phyloP scores from a whole-genome alignment of 2,329 filamentous ascomycete species.

The Sclerotinia minor region DNA sequence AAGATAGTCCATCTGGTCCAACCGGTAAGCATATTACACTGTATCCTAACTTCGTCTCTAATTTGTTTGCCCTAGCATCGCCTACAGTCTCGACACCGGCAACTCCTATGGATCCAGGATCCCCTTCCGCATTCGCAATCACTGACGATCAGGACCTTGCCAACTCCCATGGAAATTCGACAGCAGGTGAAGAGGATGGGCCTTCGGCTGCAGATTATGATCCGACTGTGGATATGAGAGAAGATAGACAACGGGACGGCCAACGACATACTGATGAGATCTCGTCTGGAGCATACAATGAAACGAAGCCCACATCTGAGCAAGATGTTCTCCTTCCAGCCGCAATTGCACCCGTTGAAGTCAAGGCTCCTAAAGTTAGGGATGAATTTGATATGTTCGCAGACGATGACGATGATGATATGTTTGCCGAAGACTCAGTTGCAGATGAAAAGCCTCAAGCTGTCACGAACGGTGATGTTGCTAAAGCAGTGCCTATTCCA shows the following conservation, averaged over 20 bases:
- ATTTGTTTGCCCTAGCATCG: slow-evolving; percentile 34
- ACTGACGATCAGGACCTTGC: slow-evolving; percentile 67
- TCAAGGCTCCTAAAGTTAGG: slow-evolving; percentile 47
- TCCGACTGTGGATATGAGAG: slow-evolving; percentile 82
- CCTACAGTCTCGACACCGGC: slow-evolving; percentile 42
- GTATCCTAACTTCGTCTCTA: slow-evolving; percentile 21
- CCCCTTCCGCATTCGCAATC: slow-evolving; percentile 55
- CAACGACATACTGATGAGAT: slow-evolving; percentile 60
- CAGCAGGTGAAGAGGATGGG: slow-evolving; percentile 57
- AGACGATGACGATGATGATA: slow-evolving; percentile 68
- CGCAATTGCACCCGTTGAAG: slow-evolving; percentile 41
- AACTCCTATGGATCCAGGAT: slow-evolving; percentile 41
- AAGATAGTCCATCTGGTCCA: slow-evolving; percentile 32
- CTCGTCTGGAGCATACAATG: slow-evolving; percentile 56
- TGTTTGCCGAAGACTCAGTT: slow-evolving; percentile 57
- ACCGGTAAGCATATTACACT: slow-evolving; percentile 43
- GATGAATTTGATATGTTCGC: slow-evolving; percentile 90
- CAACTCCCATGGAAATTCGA: slow-evolving; percentile 54
- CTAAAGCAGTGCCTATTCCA: slow-evolving; percentile 48
- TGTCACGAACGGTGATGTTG: slow-evolving; percentile 47
- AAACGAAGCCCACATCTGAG: slow-evolving; percentile 55
- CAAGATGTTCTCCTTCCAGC: slow-evolving; percentile 51
- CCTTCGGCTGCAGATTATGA: slow-evolving; percentile 94
- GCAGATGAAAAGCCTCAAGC: slow-evolving; percentile 42
- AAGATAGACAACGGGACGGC: slow-evolving; percentile 73